Evolutionary conservation across 139 green algal genomes (phyloP).

Genomic region (Chlamydomonas sp.): DNA sequence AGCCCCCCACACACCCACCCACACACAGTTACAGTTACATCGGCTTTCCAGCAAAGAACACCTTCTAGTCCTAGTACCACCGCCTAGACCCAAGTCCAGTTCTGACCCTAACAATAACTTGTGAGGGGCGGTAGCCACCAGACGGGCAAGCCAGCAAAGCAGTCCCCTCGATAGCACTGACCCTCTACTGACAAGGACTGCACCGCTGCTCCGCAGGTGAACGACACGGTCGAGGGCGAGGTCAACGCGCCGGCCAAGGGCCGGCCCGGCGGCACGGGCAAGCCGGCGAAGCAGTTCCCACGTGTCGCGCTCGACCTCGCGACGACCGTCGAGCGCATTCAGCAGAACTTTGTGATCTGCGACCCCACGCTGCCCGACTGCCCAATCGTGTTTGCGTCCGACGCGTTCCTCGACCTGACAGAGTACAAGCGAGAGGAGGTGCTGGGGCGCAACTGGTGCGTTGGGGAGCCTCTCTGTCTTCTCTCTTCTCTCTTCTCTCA

Average conservation of each 20-base stretch:
- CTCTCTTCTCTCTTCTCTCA: too few species aligned
- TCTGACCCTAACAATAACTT: too few species aligned
- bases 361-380: slow-evolving; percentile 93
- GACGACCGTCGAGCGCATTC: slow-evolving; percentile 93
- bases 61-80: too few species aligned
- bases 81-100: too few species aligned
- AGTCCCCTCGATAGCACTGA: too few species aligned
- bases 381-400: slow-evolving; percentile 91
- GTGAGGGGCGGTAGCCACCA: too few species aligned
- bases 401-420: slow-evolving; percentile 86
- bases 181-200: too few species aligned
- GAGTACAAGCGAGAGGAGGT: slow-evolving; percentile 89
- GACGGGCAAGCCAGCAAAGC: too few species aligned
- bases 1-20: too few species aligned
- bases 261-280: neutral
- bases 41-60: too few species aligned
- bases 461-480: neutral
- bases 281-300: slow-evolving; percentile 56
- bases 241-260: slow-evolving; percentile 14
- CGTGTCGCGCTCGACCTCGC: slow-evolving; percentile 87
- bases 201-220: too few species aligned
- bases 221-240: slow-evolving; percentile 50
- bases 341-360: slow-evolving; percentile 95
- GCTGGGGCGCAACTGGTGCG: slow-evolving; percentile 84
- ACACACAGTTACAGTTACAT: too few species aligned